These are phyloP conservation scores for Pseudotsuga menziesii DNA, from an alignment of 75 land plant species.

Conservation along the genomic window DNA sequence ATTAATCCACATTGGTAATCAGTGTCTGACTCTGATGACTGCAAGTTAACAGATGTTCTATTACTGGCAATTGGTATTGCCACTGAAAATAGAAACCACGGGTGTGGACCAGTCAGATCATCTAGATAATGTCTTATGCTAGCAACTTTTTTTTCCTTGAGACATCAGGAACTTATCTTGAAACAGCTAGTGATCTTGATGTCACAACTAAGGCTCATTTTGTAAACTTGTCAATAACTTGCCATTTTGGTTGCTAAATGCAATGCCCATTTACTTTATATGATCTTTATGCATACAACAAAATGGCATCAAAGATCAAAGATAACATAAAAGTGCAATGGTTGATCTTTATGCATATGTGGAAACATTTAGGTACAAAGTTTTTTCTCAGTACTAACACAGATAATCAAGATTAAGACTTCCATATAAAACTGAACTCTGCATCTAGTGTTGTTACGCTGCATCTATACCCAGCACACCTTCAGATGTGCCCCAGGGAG, in stretches of 20 bases:
- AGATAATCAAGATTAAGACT: too few species aligned
- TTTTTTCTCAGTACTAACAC: too few species aligned
- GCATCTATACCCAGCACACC: too few species aligned
- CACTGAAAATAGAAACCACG: neutral
- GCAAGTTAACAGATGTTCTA: neutral
- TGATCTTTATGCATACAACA: neutral
- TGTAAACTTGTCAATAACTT: neutral
- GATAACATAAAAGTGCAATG: neutral
- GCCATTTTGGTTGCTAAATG: neutral
- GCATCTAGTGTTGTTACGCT: too few species aligned
- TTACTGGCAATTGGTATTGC: neutral
- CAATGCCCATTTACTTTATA: neutral
- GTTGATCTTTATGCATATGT: too few species aligned
- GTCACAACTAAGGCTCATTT: neutral
- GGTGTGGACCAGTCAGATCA: neutral
- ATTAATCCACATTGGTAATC: neutral
- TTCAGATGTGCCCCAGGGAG: too few species aligned
- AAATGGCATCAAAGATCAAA: neutral
- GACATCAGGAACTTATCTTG: neutral
- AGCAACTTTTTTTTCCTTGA: neutral
- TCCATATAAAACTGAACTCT: too few species aligned
- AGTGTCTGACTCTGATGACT: neutral
- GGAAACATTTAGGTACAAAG: too few species aligned
- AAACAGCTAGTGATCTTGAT: neutral
- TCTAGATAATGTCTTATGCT: neutral